Base-by-base conservation (phyloP, 2,329 filamentous ascomycete genomes). In the Penicillium sp. region DNA sequence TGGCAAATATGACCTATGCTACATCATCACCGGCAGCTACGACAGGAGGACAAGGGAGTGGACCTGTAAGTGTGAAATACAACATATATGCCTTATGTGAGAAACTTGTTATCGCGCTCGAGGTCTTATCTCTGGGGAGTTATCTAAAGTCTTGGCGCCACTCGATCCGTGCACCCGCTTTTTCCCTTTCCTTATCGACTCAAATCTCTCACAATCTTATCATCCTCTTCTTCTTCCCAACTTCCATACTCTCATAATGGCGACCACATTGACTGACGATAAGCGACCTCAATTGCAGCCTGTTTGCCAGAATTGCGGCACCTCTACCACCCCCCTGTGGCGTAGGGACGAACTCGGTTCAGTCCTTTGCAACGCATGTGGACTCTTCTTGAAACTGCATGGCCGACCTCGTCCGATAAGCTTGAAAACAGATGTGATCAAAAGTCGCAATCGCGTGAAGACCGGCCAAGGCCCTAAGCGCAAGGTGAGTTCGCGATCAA, bases 381-480 rank as follows among this genome's bases (percentile, higher is more conserved):
- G 93, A 53, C 80, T 98, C 50, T 98, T 97, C 72, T 80, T 97
- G 64, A 98, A 98, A 78, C 79, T 98, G 60, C 93, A 98, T 69
- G 90, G 90, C 57, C 86, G 90, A 24, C 83, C 93, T 53, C 84
- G 93, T 49, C 93, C 93, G 60, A 96, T 95, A 69, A 95, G 88
- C 61, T 80, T 98, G 62, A 98, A 98, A 78, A 97, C 93, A 43
- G 93, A 98, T 76, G 91, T 97, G 60, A 98, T 98, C 75, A 98
- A 98, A 77, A 96, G 90, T 75, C 88, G 93, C 64, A 98, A 98
- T 73, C 84, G 93, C 57, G 91, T 97, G 61, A 97, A 97, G 77
- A 93, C 89, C 8, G 87, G 76, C 3, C 79, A 90, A 62, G 80
- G 87, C 55, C 82, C 84, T 41, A 86, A 88, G 63, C 90, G 89